Evolutionary conservation across 2,329 filamentous ascomycete species (phyloP), one percentile per base, ranked within the genome.

Genomic region (Colletotrichum acutatum): DNA sequence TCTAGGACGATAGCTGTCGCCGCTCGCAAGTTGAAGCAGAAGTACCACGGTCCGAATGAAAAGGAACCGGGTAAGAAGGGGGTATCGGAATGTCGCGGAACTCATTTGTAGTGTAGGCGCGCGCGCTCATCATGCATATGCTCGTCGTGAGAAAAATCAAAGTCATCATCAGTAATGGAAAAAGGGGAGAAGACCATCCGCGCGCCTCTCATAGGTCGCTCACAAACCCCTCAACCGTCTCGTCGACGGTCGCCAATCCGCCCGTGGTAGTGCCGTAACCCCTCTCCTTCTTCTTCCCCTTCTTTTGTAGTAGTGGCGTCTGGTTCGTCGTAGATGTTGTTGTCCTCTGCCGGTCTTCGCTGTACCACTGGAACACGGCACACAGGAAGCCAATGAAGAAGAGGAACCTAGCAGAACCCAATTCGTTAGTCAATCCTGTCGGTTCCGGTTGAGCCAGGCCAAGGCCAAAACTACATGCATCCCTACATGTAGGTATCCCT

Each of bases 351-450:
- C 34, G 52, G 24, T 61, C 52, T 2, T 34, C 63, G 5, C 52
- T 34, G 42, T 63, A 52, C 71, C 68, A 72, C n/a, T 59, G 57
- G 32, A 49, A 63, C 6, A 59, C 62, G 24, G 68, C 71, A 28
- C 58, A 58, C 62, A 57, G 67, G 14, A 75, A 67, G n/a, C 73
- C 71, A 19, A 66, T 53, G 53, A 75, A 68, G 57, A 71, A 72
- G 24, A 71, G 3, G 56, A 53, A 30, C 60, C 61, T 72, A n/a
- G 2, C 19, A 3, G 11, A 26, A 54, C 37, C 14, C 57, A 42
- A 34, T 34, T 66, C 42, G 52, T 61, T n/a, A 72, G 34, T 59
- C 49, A 22, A 60, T 30, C 60, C 5, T 22, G 3, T 19, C 19
- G 19, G 19, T 49, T 49, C 26, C 42, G 11, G 7, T 11, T 28